A percentile compares a stretch with the other conserved stretches of the same genome.
These are phyloP conservation scores for Botrytis aclada DNA, from an alignment of 2,329 filamentous ascomycete species.

Conservation along the genomic window DNA sequence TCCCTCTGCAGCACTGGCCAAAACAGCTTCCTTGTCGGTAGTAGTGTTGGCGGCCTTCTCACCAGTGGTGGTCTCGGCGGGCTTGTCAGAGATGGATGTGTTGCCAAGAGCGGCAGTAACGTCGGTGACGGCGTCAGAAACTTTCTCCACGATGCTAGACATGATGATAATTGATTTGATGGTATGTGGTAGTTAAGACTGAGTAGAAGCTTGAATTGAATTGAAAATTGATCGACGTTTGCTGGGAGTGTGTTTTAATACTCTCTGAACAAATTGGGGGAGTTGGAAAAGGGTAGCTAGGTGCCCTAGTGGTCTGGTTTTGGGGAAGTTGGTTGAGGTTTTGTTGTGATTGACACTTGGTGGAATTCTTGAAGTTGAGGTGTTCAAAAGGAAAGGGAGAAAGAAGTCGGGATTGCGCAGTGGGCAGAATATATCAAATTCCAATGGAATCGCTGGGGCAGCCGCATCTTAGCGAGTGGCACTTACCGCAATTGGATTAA, in stretches of 20 bases:
- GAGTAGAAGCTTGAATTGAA: constrained; percentile 51
- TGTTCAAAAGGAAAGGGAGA: constrained; percentile 28
- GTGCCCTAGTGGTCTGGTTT: constrained; percentile 68
- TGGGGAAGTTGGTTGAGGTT: constrained; percentile 38
- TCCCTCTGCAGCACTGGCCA: constrained; percentile 96
- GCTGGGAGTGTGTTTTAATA: constrained; percentile 48
- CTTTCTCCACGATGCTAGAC: constrained; percentile 77
- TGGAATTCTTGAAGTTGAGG: constrained; percentile 33
- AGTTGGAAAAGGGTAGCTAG: constrained; percentile 75
- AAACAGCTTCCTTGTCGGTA: constrained; percentile 81
- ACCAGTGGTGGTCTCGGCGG: constrained; percentile 46
- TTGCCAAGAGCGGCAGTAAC: constrained; percentile 67
- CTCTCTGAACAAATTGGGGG: constrained; percentile 62
- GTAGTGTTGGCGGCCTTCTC: constrained; percentile 29
- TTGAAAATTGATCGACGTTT: constrained; percentile 43
- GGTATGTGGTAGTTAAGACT: constrained; percentile 42
- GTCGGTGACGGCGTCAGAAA: constrained; percentile 68
- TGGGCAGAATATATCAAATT: constrained; percentile 29
- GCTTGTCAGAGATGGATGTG: constrained; percentile 57
- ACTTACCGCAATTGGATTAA: constrained; percentile 21
- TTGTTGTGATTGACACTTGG: constrained; percentile 35
- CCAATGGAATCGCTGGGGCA: constrained; percentile 21
- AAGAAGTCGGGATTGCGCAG: constrained; percentile 27
- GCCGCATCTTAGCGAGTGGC: constrained; percentile 26
- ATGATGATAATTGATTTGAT: constrained; percentile 55